Evolutionary conservation across 192 early-diverging fungal genomes (phyloP), one percentile per base, ranked within the genome.

Genomic region (Geranomyces variabilis): DNA sequence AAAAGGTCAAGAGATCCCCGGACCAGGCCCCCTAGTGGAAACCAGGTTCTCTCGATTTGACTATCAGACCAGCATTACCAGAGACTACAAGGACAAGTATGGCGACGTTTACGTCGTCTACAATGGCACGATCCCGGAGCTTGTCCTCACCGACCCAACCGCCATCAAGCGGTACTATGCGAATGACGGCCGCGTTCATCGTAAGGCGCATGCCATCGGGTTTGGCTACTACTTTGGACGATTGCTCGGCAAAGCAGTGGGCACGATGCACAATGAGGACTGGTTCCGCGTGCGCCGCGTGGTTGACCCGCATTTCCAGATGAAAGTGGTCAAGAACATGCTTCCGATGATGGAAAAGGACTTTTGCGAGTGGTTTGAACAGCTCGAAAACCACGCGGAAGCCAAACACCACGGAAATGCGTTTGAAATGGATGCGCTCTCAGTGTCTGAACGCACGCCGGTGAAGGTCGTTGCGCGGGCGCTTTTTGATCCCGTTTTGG

Each of bases 231-330:
- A 57, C 55, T 57, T 57, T 57, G 55, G 55, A 29, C 55, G 55
- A 29, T 17, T 57, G 26, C 30, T 57, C 26, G 55, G 55, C 24
- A 57, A 57, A 57, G 55, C 55, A 29, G 55, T 57, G 30, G 55
- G 55, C 24, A 57, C 55, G 12, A 57, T 57, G 55, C 55, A 57
- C 55, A 57, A 57, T 30, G 30, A 24, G 1, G 55, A 57, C 55
- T 57, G 55, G 55, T 57, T 57, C 55, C 55, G 55, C 55, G 55
- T 57, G 55, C 55, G 55, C 13, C 55, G 55, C 55, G 30, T 57
- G 26, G 55, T 57, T 30, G 55, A 57, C 7, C 55, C 55, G 19
- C 55, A 57, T 30, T 57, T 57, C 19, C 55, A 57, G 55, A 29
- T 57, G 55, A 30, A 30, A 29, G 55, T 57, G 26, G 55, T 57